phyloP scores from a whole-genome alignment of 1,139 yeast genomes.

The Candida albicans region DNA sequence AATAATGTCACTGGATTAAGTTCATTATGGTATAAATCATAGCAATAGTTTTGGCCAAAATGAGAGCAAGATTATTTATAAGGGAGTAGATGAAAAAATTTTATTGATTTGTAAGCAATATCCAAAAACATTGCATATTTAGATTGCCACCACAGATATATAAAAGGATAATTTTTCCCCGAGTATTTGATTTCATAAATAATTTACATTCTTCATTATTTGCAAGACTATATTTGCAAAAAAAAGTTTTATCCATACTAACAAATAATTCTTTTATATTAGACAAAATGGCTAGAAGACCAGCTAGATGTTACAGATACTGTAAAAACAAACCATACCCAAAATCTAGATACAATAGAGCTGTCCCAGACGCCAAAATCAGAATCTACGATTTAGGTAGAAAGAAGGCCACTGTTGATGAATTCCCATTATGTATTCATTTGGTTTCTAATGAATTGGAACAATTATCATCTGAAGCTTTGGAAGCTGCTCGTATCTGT shows the following conservation, averaged over 20 bases:
- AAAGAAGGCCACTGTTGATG: conserved; percentile 99
- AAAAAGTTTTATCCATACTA: conserved; percentile 25
- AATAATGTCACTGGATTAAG: too few relatives aligned
- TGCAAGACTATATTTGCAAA: too few relatives aligned
- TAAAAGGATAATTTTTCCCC: too few relatives aligned
- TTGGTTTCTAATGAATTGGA: conserved; percentile 98
- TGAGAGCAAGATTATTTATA: conserved; percentile 5
- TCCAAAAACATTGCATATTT: not conserved
- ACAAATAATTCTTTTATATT: conserved; percentile 18
- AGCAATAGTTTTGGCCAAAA: not conserved
- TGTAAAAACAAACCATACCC: conserved; percentile 99
- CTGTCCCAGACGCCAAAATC: conserved; percentile 99
- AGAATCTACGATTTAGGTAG: conserved; percentile 99
- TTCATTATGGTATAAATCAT: not conserved
- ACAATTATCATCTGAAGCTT: conserved; percentile 99
- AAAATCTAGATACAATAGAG: conserved; percentile 99
- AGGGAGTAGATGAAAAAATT: not conserved
- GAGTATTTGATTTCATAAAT: too few relatives aligned
- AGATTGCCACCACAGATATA: too few relatives aligned
- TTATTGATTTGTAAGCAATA: conserved; percentile 7
- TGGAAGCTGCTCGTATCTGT: conserved; percentile 99
- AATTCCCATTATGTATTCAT: conserved; percentile 99
- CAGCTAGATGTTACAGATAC: conserved; percentile 99
- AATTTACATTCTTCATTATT: too few relatives aligned
- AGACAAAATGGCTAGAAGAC: conserved; percentile 99